Evolutionary conservation across 1,284 basidiomycete genomes (phyloP).

Genomic region (Amylostereum areolatum): DNA sequence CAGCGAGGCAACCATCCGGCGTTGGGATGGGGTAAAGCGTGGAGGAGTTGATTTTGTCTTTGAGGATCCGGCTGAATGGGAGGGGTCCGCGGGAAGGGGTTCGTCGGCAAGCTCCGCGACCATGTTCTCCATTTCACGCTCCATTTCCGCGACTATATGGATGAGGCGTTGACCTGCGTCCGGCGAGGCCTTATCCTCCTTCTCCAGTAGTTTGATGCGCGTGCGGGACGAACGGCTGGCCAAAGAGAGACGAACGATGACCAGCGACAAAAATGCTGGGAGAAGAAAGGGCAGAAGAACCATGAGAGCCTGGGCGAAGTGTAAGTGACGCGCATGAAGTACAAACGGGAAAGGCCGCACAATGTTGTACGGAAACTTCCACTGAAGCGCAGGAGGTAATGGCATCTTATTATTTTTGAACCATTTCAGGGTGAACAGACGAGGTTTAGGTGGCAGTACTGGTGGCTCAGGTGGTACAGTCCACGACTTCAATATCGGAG

Average conservation of each 20-base stretch:
- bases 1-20: constrained; percentile 41
- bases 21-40: constrained; percentile 47
- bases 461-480: constrained; percentile 33
- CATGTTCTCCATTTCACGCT: constrained; percentile 51
- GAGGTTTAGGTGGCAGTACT: constrained; percentile 29
- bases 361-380: constrained; percentile 66
- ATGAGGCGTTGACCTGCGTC: constrained; percentile 37
- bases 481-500: constrained; percentile 49
- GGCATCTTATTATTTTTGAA: constrained; percentile 37
- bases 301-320: constrained; percentile 41
- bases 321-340: background rate
- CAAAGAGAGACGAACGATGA: constrained; percentile 45
- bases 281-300: constrained; percentile 56
- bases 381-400: constrained; percentile 61
- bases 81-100: background rate
- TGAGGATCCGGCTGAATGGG: background rate
- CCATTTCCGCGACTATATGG: constrained; percentile 50
- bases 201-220: constrained; percentile 58
- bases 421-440: constrained; percentile 38
- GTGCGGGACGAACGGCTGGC: constrained; percentile 48
- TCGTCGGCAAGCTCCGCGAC: constrained; percentile 31
- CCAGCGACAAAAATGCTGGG: constrained; percentile 49
- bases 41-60: constrained; percentile 1
- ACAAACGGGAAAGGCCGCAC: constrained; percentile 35
- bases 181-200: too few relatives aligned